Conservation (phyloP, 495 filamentous ascomycete genomes). For the Trichoderma parareesei region DNA sequence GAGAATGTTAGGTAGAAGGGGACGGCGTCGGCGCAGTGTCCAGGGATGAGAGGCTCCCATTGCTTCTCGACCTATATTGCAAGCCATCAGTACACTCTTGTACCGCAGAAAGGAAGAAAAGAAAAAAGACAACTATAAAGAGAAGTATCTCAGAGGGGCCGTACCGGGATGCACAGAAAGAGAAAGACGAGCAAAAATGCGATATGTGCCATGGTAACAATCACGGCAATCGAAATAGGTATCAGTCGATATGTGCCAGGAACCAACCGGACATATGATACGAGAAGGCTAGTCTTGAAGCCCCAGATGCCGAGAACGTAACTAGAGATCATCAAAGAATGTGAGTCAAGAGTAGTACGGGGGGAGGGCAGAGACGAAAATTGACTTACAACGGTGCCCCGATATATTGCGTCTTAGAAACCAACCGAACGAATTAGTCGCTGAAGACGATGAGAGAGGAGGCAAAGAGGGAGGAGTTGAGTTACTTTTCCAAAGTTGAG, state of each 20-base stretch:
- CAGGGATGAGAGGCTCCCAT: constrained; percentile 32
- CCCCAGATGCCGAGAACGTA: constrained; percentile 39
- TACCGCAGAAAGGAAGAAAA: no score
- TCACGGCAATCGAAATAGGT: constrained; percentile 27
- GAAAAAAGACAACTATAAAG: not conserved
- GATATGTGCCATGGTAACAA: constrained; percentile 26
- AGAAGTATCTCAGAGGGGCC: constrained; percentile 4
- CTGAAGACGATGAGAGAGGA: not conserved
- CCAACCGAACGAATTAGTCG: no score
- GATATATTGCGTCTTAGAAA: constrained; percentile 28
- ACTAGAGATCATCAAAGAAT: constrained; percentile 14
- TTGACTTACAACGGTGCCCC: constrained; percentile 33
- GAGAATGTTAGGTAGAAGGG: constrained; percentile 37
- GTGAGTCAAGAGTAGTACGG: not conserved
- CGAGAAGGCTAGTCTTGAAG: constrained; percentile 45
- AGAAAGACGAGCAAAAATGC: constrained; percentile 32
- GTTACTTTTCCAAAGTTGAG: constrained; percentile 30
- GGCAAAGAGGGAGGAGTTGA: not conserved
- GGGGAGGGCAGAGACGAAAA: constrained; percentile 8
- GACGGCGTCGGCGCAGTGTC: constrained; percentile 33
- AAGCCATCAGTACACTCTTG: not conserved
- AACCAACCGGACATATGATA: constrained; percentile 43
- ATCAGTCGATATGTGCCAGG: constrained; percentile 32
- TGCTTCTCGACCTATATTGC: constrained; percentile 30
- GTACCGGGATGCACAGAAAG: constrained; percentile 38